phyloP scores from a whole-genome alignment of 148 eudicot genomes.

The Vaccinium vitisidaea region DNA sequence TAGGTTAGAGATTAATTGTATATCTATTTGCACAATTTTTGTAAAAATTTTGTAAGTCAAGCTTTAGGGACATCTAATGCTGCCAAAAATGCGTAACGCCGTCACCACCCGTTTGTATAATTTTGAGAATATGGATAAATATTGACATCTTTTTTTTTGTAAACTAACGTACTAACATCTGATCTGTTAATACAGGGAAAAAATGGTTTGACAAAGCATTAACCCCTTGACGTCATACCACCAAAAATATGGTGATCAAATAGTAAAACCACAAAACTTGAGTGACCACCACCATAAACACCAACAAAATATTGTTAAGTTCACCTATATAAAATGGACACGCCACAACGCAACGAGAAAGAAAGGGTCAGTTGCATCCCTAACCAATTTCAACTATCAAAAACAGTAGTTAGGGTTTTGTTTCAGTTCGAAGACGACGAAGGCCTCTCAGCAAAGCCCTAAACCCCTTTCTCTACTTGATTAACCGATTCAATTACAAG shows the following conservation, averaged over 20 bases:
- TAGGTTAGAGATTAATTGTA: too few relatives aligned
- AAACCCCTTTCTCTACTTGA: not conserved
- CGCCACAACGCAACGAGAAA: not conserved
- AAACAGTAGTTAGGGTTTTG: conserved; percentile 1
- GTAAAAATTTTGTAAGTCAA: too few relatives aligned
- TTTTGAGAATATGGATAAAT: too few relatives aligned
- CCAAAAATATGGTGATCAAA: not conserved
- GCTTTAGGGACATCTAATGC: too few relatives aligned
- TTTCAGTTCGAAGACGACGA: conserved; percentile 10
- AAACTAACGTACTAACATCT: too few relatives aligned
- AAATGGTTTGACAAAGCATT: too few relatives aligned
- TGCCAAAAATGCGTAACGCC: too few relatives aligned
- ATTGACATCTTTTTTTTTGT: too few relatives aligned
- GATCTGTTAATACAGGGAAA: too few relatives aligned
- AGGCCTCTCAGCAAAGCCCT: not conserved
- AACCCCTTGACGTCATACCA: too few relatives aligned
- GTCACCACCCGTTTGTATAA: too few relatives aligned
- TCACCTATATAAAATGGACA: not conserved
- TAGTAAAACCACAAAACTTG: not conserved
- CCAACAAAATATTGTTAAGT: not conserved
- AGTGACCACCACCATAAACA: not conserved
- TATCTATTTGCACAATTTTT: too few relatives aligned
- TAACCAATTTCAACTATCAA: conserved; percentile 6
- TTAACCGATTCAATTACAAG: not conserved
- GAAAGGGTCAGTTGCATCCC: not conserved